Evolutionary conservation across 2,329 filamentous ascomycete species (phyloP).

Genomic region (Neonectria neomacrospora): DNA sequence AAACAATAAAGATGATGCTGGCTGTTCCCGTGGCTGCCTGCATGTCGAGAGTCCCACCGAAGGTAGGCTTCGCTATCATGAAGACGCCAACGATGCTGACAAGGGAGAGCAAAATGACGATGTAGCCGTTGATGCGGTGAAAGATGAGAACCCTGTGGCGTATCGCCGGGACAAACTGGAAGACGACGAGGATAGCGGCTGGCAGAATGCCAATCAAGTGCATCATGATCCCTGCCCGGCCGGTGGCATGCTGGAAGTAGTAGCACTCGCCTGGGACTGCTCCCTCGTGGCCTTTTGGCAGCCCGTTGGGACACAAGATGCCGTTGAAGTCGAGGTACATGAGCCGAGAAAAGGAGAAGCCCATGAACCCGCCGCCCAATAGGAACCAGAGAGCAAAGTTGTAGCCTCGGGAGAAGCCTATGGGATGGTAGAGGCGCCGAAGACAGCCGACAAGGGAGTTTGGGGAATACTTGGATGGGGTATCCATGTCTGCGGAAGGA

Average conservation of each 20-base stretch:
- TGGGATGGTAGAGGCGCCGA: slow-evolving; percentile 51
- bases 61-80: slow-evolving; percentile 62
- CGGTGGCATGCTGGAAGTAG: slow-evolving; percentile 46
- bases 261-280: slow-evolving; percentile 55
- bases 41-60: slow-evolving; percentile 65
- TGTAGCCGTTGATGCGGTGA: slow-evolving; percentile 71
- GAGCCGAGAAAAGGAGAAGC: slow-evolving; percentile 36
- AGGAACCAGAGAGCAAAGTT: slow-evolving; percentile 67
- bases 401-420: slow-evolving; percentile 68
- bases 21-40: slow-evolving; percentile 58
- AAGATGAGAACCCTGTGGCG: slow-evolving; percentile 61
- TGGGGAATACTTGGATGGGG: background rate
- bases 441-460: slow-evolving; percentile 3
- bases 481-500: slow-evolving; percentile 5
- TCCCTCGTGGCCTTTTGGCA: slow-evolving; percentile 24
- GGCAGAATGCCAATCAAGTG: slow-evolving; percentile 60
- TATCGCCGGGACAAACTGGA: slow-evolving; percentile 62
- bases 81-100: slow-evolving; percentile 60
- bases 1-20: slow-evolving; percentile 56
- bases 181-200: slow-evolving; percentile 54
- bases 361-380: slow-evolving; percentile 53
- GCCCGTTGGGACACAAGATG: slow-evolving; percentile 45
- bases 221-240: slow-evolving; percentile 54
- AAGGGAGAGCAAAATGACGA: slow-evolving; percentile 60
- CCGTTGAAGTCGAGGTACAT: slow-evolving; percentile 46